phyloP scores from a whole-genome alignment of 257 asterid species.

The Buddleja alternifolia region DNA sequence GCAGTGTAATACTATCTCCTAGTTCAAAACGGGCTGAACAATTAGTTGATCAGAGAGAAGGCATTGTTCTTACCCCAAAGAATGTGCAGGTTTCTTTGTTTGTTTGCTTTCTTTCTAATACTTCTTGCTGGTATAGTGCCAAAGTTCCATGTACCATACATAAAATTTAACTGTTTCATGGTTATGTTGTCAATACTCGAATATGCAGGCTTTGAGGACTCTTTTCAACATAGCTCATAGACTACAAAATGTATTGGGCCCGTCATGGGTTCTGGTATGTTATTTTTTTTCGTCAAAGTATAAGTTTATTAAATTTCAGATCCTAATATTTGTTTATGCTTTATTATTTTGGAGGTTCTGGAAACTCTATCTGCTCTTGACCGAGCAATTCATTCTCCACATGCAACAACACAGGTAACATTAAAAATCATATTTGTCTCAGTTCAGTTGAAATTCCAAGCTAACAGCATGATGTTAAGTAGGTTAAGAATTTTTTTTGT shows the following conservation, averaged over 20 bases:
- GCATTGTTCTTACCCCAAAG: conserved; percentile 90
- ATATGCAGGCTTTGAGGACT: conserved; percentile 85
- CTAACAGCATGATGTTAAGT: not conserved
- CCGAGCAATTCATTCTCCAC: conserved; percentile 95
- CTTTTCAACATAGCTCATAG: conserved; percentile 97
- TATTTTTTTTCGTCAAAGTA: conserved; percentile 14
- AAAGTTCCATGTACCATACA: conserved; percentile 12
- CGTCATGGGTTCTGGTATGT: conserved; percentile 98
- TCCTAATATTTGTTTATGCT: conserved; percentile 30
- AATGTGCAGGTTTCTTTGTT: conserved; percentile 78
- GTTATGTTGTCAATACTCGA: conserved; percentile 23
- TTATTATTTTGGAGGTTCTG: conserved; percentile 65
- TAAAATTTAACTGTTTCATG: conserved; percentile 23
- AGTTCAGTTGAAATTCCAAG: conserved; percentile 10
- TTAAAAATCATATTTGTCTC: conserved; percentile 18
- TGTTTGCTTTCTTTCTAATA: not conserved
- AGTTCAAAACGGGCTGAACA: conserved; percentile 75
- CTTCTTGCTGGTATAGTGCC: not conserved
- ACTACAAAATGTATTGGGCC: conserved; percentile 91
- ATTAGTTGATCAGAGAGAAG: conserved; percentile 77
- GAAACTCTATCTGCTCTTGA: conserved; percentile 97
- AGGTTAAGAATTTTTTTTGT: not conserved
- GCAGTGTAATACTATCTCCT: conserved; percentile 78
- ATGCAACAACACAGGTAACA: conserved; percentile 91
- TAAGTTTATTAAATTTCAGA: conserved; percentile 14